phyloP scores from a whole-genome alignment of 2,329 filamentous ascomycete species.

The Chaetomiaceae sp. region DNA sequence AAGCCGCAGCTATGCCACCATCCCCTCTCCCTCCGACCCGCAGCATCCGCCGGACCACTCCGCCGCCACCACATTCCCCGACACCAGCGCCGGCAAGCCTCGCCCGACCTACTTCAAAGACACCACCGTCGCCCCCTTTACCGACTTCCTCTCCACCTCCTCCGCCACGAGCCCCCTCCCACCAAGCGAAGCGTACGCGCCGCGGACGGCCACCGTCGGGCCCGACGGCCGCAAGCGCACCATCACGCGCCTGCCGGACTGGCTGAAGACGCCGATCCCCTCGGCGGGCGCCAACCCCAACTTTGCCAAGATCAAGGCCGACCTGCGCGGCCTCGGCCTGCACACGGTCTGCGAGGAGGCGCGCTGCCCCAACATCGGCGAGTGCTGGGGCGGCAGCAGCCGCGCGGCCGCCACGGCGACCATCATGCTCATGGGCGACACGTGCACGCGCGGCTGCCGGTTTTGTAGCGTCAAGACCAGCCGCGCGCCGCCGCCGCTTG shows the following conservation, averaged over 20 bases:
- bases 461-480: conserved; percentile 97
- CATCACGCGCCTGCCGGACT: conserved; percentile 73
- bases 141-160: conserved; percentile 48
- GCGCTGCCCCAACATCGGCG: conserved; percentile 91
- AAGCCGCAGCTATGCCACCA: conserved; percentile 41
- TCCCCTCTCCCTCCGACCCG: conserved; percentile 32
- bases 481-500: conserved; percentile 67
- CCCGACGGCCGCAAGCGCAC: conserved; percentile 56
- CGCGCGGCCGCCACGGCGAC: conserved; percentile 92
- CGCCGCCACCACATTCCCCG: conserved; percentile 13
- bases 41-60: conserved; percentile 14
- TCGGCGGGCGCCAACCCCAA: conserved; percentile 63
- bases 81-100: conserved; percentile 18
- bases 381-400: conserved; percentile 91
- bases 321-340: conserved; percentile 79
- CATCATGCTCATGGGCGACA: conserved; percentile 99
- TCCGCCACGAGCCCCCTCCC: conserved; percentile 40
- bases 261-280: conserved; percentile 92
- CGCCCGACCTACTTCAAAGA: conserved; percentile 56
- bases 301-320: conserved; percentile 91
- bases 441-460: conserved; percentile 89
- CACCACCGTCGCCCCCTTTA: conserved; percentile 49
- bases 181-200: conserved; percentile 50
- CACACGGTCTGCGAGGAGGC: conserved; percentile 98
- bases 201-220: conserved; percentile 58